phyloP scores from a whole-genome alignment of 352 stramenopile species.

The Phytopythium oedochilum region DNA sequence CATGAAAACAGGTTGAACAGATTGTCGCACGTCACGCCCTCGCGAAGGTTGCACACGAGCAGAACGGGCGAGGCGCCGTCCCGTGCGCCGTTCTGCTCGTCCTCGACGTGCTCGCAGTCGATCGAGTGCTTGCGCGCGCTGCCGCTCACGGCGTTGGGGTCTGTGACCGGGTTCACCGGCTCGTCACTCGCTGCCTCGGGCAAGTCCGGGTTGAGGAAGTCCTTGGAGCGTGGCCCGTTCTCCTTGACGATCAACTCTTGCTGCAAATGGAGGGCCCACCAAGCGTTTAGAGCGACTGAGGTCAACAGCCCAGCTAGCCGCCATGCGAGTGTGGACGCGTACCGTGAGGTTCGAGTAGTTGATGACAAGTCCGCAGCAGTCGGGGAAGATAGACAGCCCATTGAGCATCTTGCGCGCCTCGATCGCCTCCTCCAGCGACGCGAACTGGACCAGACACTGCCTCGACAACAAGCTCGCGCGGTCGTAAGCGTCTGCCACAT shows the following conservation, averaged over 20 bases:
- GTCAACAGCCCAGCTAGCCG: no score
- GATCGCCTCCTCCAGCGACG: slow-evolving; percentile 31
- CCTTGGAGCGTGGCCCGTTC: slow-evolving; percentile 42
- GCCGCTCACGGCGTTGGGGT: slow-evolving; percentile 6
- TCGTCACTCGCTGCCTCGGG: slow-evolving; percentile 21
- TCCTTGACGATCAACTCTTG: slow-evolving; percentile 66
- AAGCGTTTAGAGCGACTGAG: no score
- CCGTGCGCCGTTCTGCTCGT: slow-evolving; percentile 1
- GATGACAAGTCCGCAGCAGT: slow-evolving; percentile 57
- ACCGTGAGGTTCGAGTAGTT: slow-evolving; percentile 57
- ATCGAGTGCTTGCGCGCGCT: slow-evolving; percentile 4
- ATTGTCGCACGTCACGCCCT: slow-evolving; percentile 50
- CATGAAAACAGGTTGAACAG: slow-evolving; percentile 72
- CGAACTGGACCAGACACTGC: slow-evolving; percentile 56
- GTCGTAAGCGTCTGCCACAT: no score
- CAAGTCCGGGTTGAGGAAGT: slow-evolving; percentile 43
- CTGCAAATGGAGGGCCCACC: no score
- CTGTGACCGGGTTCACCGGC: slow-evolving; percentile 19
- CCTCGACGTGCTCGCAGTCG: neutral
- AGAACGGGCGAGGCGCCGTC: slow-evolving; percentile 42
- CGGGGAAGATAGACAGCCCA: slow-evolving; percentile 51
- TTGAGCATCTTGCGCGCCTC: slow-evolving; percentile 38
- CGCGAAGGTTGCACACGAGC: slow-evolving; percentile 48
- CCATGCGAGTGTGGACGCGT: neutral
- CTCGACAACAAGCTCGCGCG: no score